phyloP scores from a whole-genome alignment of 192 early-diverging fungal species.

The Martensiomyces pterosporus region DNA sequence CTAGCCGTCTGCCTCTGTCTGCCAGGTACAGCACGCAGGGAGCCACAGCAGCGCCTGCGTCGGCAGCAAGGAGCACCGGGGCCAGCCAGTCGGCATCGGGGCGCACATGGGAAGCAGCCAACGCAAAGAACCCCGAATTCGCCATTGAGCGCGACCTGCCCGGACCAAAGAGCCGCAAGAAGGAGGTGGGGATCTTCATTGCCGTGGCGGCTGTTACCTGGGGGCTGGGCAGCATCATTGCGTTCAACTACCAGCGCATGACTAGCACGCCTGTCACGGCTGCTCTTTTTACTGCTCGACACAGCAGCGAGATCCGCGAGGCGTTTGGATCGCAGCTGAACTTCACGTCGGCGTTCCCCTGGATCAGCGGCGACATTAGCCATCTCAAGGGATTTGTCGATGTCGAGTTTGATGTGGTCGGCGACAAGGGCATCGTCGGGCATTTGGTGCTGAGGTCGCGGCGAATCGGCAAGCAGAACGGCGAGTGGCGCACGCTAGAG shows the following conservation, averaged over 20 bases:
- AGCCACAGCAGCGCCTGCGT: conserved; percentile 2
- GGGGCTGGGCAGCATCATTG: conserved; percentile 43
- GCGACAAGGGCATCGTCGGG: conserved; percentile 34
- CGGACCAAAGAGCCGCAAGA: conserved; percentile 40
- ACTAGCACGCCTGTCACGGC: conserved; percentile 51
- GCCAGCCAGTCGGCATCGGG: neutral
- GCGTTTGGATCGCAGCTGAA: conserved; percentile 41
- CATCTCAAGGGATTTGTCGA: conserved; percentile 51
- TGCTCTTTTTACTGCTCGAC: conserved; percentile 45
- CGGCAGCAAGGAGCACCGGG: neutral
- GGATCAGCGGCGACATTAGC: conserved; percentile 51
- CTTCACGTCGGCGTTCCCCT: conserved; percentile 46
- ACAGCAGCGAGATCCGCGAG: conserved; percentile 33
- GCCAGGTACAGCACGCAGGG: conserved; percentile 12
- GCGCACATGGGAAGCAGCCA: conserved; percentile 34
- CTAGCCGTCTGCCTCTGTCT: too few relatives aligned
- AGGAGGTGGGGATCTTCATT: conserved; percentile 39
- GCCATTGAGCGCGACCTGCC: conserved; percentile 47
- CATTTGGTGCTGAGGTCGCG: conserved; percentile 43
- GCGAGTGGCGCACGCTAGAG: conserved; percentile 46
- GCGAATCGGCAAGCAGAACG: conserved; percentile 45
- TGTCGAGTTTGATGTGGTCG: conserved; percentile 42
- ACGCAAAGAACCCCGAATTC: conserved; percentile 47
- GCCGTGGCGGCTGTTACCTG: conserved; percentile 38
- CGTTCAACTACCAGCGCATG: conserved; percentile 53